Conservation (phyloP, 441 rosid species). For the Syzygium syzygioides region DNA sequence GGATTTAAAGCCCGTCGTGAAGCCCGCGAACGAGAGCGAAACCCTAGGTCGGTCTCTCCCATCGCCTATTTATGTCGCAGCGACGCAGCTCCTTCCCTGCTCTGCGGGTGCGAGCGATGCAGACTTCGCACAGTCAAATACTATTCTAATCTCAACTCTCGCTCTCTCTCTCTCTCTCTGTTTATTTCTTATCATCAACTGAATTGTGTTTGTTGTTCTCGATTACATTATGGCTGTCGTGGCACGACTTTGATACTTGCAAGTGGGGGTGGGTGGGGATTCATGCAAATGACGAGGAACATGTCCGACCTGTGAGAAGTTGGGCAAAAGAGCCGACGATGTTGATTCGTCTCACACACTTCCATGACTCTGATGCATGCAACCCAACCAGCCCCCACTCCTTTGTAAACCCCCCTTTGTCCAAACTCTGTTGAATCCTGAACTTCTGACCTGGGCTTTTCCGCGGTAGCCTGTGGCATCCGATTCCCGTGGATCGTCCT, state of each 20-base stretch:
- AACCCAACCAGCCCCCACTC: too few species aligned
- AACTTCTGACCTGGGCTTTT: too few species aligned
- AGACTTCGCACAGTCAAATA: not conserved
- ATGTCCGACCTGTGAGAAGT: slow-evolving; percentile 19
- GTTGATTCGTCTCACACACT: slow-evolving; percentile 19
- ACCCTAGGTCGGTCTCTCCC: not conserved
- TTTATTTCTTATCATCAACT: not conserved
- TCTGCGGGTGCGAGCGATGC: not conserved
- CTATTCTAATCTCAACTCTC: not conserved
- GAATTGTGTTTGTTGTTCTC: not conserved
- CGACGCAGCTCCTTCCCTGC: rapidly evolving
- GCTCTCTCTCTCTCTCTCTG: not conserved
- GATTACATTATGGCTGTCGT: not conserved
- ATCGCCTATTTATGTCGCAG: not conserved
- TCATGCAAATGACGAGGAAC: slow-evolving; percentile 25
- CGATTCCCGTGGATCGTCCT: too few species aligned
- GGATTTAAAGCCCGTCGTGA: not conserved
- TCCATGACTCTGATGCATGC: slow-evolving; percentile 37
- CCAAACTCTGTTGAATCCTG: too few species aligned
- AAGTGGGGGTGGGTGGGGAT: not conserved
- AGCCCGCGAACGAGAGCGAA: not conserved
- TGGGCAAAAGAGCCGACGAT: slow-evolving; percentile 11
- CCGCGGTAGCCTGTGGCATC: too few species aligned
- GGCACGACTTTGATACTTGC: not conserved
- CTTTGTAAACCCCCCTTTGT: too few species aligned